Base-by-base conservation (phyloP, 2,329 filamentous ascomycete species). In the Periconia sp. region DNA sequence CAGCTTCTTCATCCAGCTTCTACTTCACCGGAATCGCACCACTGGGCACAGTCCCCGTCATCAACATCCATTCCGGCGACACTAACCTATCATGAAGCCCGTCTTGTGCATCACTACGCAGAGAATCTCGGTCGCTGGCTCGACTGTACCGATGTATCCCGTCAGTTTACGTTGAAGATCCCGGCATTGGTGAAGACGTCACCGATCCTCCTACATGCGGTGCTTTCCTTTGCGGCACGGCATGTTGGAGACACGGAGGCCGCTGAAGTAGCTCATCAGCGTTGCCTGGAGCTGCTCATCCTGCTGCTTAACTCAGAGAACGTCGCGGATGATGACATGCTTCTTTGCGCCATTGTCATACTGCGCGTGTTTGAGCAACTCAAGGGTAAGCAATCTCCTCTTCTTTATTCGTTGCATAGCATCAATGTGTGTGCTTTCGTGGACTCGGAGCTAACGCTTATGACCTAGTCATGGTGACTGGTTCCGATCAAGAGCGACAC, bases 341-440 rank as follows among this genome's bases (percentile, higher is more conserved):
- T 71, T 17, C 54, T 71, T 6, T 69, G 66, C 42, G 61, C 68
- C 6, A 71, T 71, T 19, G 68, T 71, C 37, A 68, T 70, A 15
- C 37, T 71, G 23, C 63, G 65, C 2, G 66, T 71, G 46, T 66
- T 65, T 11, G 68, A 71, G 42, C 68, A 71, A 50, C 62, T 71
- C 18, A 69, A 58, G 23, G 66, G n/a, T n/a, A n/a, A n/a, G n/a
- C n/a, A n/a, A n/a, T n/a, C n/a, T n/a, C n/a, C n/a, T n/a, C n/a
- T n/a, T n/a, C n/a, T n/a, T n/a, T n/a, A n/a, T n/a, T n/a, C n/a
- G n/a, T n/a, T n/a, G n/a, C n/a, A n/a, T n/a, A n/a, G n/a, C n/a
- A n/a, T n/a, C n/a, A n/a, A n/a, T n/a, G n/a, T n/a, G n/a, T n/a
- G n/a, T n/a, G n/a, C n/a, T n/a, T n/a, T n/a, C n/a, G n/a, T n/a